Evolutionary conservation across 106 monocot genomes (phyloP).

Genomic region (Cymbidium sinense): DNA sequence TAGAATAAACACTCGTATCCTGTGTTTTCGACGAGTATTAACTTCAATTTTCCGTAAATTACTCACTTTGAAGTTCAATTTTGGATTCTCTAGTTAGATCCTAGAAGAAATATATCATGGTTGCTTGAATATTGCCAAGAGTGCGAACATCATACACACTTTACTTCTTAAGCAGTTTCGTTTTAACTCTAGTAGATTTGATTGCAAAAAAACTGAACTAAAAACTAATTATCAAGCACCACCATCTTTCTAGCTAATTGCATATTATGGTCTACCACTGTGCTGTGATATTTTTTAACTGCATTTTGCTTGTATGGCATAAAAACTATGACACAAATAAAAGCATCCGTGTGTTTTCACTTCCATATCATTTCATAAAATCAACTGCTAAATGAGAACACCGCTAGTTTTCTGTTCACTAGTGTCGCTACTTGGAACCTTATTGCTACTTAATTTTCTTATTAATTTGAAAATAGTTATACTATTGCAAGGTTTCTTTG

Average conservation of each 20-base stretch:
- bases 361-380: neutral
- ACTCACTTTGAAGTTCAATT: neutral
- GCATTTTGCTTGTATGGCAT: neutral
- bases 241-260: neutral
- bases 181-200: neutral
- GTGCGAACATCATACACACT: neutral
- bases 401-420: neutral
- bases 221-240: neutral
- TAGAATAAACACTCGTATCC: too few species aligned
- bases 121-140: neutral
- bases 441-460: neutral
- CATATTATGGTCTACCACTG: neutral
- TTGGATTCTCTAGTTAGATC: neutral
- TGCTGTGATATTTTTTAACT: neutral
- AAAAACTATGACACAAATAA: neutral
- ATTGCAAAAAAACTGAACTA: neutral
- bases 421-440: neutral
- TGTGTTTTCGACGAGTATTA: too few species aligned
- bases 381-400: neutral
- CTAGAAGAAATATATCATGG: neutral
- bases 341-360: neutral
- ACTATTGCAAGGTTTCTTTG: conserved; percentile 68
- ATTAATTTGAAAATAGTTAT: neutral
- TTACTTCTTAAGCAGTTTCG: neutral
- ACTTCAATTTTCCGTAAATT: too few species aligned